These are phyloP conservation scores for Scleroderma bovista DNA, from an alignment of 768 basidiomycete species.

Conservation along the genomic window DNA sequence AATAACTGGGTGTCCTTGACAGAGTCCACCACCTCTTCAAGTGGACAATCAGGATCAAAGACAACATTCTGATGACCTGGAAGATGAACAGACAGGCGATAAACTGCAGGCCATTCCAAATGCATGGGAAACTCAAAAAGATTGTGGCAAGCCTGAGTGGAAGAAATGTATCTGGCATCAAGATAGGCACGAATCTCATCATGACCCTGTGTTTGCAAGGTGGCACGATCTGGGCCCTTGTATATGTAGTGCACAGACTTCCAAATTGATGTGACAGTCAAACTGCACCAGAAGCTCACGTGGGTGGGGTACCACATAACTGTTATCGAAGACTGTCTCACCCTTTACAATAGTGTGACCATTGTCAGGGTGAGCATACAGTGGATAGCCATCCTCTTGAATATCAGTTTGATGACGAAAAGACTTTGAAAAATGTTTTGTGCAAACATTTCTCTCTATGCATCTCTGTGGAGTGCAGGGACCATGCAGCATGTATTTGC, in stretches of 20 bases:
- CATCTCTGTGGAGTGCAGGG: constrained; percentile 32
- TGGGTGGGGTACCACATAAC: constrained; percentile 38
- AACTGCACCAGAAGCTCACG: constrained; percentile 31
- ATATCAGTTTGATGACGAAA: constrained; percentile 32
- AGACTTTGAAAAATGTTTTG: constrained; percentile 40
- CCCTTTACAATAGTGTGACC: constrained; percentile 21
- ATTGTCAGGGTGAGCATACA: constrained; percentile 32
- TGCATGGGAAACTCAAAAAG: constrained; percentile 31
- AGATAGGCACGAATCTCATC: constrained; percentile 26
- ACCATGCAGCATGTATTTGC: constrained; percentile 41
- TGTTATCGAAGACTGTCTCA: constrained; percentile 28
- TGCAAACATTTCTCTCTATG: constrained; percentile 38
- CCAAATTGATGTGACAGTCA: constrained; percentile 48
- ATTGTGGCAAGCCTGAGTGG: constrained; percentile 33
- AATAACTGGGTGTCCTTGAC: constrained; percentile 22
- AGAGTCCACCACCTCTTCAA: constrained; percentile 16
- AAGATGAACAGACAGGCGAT: constrained; percentile 41
- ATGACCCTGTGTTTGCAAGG: too few species aligned
- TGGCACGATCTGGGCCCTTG: too few species aligned
- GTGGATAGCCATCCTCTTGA: constrained; percentile 37
- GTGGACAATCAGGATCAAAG: constrained; percentile 29
- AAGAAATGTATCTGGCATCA: constrained; percentile 34
- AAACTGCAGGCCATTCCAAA: constrained; percentile 31
- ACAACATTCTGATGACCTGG: constrained; percentile 31
- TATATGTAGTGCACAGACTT: too few species aligned